phyloP scores from a whole-genome alignment of 345 rosid genomes.

The Punica granatum region DNA sequence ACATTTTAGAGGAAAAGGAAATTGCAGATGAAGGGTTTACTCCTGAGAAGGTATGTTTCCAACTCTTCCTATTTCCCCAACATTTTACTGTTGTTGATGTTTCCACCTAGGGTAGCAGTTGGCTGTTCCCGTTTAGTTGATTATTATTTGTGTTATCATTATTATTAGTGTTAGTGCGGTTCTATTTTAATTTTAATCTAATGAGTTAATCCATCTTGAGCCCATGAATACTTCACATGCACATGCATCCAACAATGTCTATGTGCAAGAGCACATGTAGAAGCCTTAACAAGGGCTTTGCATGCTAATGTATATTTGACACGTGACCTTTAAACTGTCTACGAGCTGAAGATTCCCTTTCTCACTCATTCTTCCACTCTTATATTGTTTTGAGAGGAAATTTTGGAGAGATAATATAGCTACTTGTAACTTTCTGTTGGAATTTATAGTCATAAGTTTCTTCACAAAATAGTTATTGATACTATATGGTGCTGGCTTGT shows the following conservation, averaged over 20 bases:
- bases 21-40: constrained; percentile 10
- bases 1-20: constrained; percentile 13
- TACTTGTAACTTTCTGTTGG: neutral
- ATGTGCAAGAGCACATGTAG: neutral
- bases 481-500: neutral
- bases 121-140: neutral
- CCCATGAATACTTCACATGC: neutral
- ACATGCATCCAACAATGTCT: neutral
- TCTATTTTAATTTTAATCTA: neutral
- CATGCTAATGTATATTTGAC: neutral
- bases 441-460: neutral
- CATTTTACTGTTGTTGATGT: neutral
- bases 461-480: constrained; percentile 1
- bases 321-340: too few species aligned
- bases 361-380: too few species aligned
- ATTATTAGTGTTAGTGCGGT: too few species aligned
- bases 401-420: neutral
- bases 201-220: neutral
- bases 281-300: neutral
- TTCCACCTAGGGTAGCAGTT: neutral
- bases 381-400: neutral
- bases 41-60: constrained; percentile 19
- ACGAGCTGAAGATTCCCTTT: too few species aligned
- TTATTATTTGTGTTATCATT: too few species aligned
- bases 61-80: neutral